phyloP scores from a whole-genome alignment of 441 rosid species.

The Mallotus japonicus region DNA sequence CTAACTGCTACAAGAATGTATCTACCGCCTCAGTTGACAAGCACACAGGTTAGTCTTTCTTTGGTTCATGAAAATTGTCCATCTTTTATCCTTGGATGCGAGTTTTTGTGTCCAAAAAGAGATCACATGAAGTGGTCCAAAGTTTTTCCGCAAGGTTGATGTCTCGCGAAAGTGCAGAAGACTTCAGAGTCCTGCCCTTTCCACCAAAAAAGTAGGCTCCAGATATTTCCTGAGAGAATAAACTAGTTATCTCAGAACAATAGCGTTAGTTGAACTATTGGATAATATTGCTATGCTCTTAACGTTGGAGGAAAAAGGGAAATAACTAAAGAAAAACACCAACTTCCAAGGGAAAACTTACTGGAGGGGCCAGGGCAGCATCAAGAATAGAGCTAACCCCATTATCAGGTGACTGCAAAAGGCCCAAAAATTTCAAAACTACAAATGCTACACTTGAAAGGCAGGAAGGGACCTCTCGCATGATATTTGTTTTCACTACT shows the following conservation, averaged over 20 bases:
- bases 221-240: slow-evolving; percentile 54
- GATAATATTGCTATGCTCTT: neutral
- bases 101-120: slow-evolving; percentile 41
- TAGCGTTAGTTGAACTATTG: neutral
- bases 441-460: slow-evolving; percentile 46
- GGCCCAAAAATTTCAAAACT: slow-evolving; percentile 48
- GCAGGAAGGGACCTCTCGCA: slow-evolving; percentile 78
- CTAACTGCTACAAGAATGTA: neutral
- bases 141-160: slow-evolving; percentile 54
- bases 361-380: slow-evolving; percentile 86
- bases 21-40: neutral
- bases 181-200: slow-evolving; percentile 53
- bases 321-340: neutral
- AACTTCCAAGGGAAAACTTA: slow-evolving; percentile 31
- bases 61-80: neutral
- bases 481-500: slow-evolving; percentile 69
- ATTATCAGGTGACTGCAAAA: slow-evolving; percentile 58
- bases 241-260: neutral
- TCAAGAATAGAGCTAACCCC: slow-evolving; percentile 69
- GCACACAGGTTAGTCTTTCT: neutral
- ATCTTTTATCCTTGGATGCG: slow-evolving; percentile 22
- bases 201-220: slow-evolving; percentile 83
- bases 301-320: neutral
- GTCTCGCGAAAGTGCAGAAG: slow-evolving; percentile 51
- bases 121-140: slow-evolving; percentile 56